Evolutionary conservation across 306 rosid species (phyloP), one percentile per base, ranked within the genome.

Genomic region (Herpetospermum pedunculosum): DNA sequence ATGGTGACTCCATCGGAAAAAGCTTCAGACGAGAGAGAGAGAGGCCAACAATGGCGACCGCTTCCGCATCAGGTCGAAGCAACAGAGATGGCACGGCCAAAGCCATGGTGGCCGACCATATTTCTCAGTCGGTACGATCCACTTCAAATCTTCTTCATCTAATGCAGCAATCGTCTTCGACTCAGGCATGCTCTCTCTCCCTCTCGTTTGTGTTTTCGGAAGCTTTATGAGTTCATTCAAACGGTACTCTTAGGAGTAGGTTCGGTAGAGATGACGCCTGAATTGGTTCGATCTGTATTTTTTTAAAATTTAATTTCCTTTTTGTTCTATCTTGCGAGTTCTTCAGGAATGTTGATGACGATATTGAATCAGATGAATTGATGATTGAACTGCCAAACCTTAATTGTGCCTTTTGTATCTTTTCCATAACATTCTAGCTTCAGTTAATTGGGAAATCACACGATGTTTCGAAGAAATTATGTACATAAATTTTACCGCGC

Each of bases 61-160:
- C 67, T 73, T 60, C 77, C 19, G 32, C 81, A 13, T 8, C 77
- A 5, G 78, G 81, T 6, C 74, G 87, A 25, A 71, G 76, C 75
- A 81, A 77, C 76, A 64, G 87, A 73, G 86, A 82, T 59, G 88
- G 82, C 11, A 77, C 92, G 48, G 90, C 97, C 9, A 86, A 90
- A 81, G 73, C 82, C 18, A 60, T 63, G 79, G 94, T 90, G 35
- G 82, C 88, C 18, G 97, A 93, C 62, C 98, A 93, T 75, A 90
- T 93, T 50, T 86, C 96, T 38, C 97, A 89, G 83, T 86, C 94
- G 18, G 88, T 93, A 19, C 90, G 81, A 59, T 93, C 98, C 74
- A 90, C 92, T 44, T 87, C 97, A 78, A 90, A 90, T 69, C 90
- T 93, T 76, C 88, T 93, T 76, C 90, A 86, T 37, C 90, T 93